Evolutionary conservation across 495 filamentous ascomycete species (phyloP).

Genomic region (Penicillium longicatenatum): DNA sequence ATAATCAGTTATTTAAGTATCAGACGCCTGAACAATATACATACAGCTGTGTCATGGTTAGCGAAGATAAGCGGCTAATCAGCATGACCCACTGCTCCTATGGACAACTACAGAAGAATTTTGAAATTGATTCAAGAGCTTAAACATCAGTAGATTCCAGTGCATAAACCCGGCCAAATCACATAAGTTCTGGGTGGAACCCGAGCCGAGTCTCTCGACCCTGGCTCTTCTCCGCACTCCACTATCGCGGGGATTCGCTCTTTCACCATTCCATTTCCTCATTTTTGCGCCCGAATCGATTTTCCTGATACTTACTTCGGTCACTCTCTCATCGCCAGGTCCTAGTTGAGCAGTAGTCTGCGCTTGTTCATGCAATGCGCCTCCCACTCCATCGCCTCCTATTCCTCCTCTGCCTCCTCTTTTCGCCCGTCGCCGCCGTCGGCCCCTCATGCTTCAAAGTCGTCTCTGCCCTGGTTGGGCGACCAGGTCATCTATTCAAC

Average conservation of each 20-base stretch:
- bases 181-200: too few relatives aligned
- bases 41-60: too few relatives aligned
- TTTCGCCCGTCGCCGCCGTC: constrained; percentile 30
- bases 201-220: not conserved
- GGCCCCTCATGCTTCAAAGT: constrained; percentile 43
- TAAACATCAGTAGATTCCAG: too few relatives aligned
- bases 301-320: not conserved
- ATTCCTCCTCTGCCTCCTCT: constrained; percentile 25
- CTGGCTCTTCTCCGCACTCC: not conserved
- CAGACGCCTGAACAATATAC: too few relatives aligned
- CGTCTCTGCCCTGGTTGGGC: constrained; percentile 38
- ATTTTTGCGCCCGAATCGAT: not conserved
- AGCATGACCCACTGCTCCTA: too few relatives aligned
- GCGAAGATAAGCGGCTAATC: too few relatives aligned
- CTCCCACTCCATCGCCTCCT: constrained; percentile 19
- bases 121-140: too few relatives aligned
- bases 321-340: not conserved
- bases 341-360: not conserved
- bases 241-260: not conserved
- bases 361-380: constrained; percentile 13
- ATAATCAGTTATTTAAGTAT: too few relatives aligned
- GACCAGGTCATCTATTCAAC: constrained; percentile 37
- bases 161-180: too few relatives aligned
- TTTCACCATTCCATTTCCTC: not conserved
- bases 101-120: too few relatives aligned